These are phyloP conservation scores for Tulasnella sp. DNA, from an alignment of 768 basidiomycete species.

Conservation along the genomic window DNA sequence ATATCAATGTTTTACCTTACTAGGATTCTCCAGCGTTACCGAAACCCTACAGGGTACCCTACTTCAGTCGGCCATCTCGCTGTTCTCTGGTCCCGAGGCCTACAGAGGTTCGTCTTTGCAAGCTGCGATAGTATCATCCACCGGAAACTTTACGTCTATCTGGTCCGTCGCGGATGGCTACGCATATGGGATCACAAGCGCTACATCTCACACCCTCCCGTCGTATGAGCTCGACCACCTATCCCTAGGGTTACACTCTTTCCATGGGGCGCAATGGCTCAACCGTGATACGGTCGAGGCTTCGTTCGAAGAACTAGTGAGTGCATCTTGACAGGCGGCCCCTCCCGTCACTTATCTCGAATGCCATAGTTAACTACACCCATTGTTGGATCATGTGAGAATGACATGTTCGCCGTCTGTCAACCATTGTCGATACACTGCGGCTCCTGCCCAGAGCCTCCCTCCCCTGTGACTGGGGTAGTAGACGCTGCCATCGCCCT, in stretches of 20 bases:
- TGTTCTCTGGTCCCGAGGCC: conserved; percentile 80
- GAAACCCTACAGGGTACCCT: conserved; percentile 72
- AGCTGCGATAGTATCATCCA: conserved; percentile 77
- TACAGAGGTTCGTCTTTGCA: conserved; percentile 77
- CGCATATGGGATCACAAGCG: conserved; percentile 76
- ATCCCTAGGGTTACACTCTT: no score
- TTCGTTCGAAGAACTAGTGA: conserved; percentile 63
- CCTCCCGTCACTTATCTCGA: neutral
- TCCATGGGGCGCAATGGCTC: neutral
- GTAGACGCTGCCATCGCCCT: conserved; percentile 84
- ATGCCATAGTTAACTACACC: conserved; percentile 52
- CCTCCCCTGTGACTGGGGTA: conserved; percentile 67
- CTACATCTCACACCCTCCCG: no score
- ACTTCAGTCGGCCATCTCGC: conserved; percentile 63
- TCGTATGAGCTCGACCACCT: no score
- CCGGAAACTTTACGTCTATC: conserved; percentile 69
- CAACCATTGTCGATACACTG: conserved; percentile 29
- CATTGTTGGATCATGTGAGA: conserved; percentile 70
- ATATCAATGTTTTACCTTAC: conserved; percentile 75
- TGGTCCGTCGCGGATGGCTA: conserved; percentile 86
- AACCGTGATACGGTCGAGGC: conserved; percentile 74
- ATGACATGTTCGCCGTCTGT: conserved; percentile 68
- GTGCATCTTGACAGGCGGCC: conserved; percentile 20
- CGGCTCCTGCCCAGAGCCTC: conserved; percentile 37
- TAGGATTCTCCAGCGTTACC: conserved; percentile 67